Evolutionary conservation across 2,329 filamentous ascomycete species (phyloP).

Genomic region (Cladosporium cucumerinum): DNA sequence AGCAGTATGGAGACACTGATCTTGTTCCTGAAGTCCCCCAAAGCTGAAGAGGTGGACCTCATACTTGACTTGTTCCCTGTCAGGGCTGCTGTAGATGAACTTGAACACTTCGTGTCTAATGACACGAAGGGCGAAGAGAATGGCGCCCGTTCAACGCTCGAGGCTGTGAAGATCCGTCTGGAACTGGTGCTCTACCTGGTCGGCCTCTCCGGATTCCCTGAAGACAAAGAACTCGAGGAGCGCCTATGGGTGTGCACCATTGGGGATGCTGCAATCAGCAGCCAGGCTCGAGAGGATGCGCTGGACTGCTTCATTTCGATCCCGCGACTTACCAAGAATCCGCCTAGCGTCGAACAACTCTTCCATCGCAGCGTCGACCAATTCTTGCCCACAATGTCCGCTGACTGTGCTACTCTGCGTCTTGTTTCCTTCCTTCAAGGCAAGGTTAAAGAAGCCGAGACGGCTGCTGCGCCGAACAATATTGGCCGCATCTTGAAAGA

Average conservation of each 20-base stretch:
- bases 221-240: constrained; percentile 15
- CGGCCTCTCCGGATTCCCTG: constrained; percentile 9
- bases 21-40: constrained; percentile 20
- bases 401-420: constrained; percentile 9
- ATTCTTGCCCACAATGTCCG: constrained; percentile 12
- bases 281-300: constrained; percentile 15
- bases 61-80: constrained; percentile 26
- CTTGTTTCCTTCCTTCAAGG: constrained; percentile 18
- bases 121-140: neutral
- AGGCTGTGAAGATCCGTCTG: constrained; percentile 35
- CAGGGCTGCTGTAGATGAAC: constrained; percentile 36
- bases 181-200: constrained; percentile 56
- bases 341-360: neutral
- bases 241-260: constrained; percentile 21
- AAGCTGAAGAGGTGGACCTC: constrained; percentile 18
- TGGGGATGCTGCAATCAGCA: constrained; percentile 24
- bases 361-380: constrained; percentile 14
- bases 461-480: neutral
- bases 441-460: neutral
- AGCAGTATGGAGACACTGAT: constrained; percentile 26
- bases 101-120: constrained; percentile 34
- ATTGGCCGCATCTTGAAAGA: constrained; percentile 20
- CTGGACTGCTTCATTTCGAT: constrained; percentile 13
- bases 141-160: neutral
- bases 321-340: constrained; percentile 1